These are phyloP conservation scores for Macrophomina pseudophaseolina DNA, from an alignment of 2,329 filamentous ascomycete species.

Conservation along the genomic window DNA sequence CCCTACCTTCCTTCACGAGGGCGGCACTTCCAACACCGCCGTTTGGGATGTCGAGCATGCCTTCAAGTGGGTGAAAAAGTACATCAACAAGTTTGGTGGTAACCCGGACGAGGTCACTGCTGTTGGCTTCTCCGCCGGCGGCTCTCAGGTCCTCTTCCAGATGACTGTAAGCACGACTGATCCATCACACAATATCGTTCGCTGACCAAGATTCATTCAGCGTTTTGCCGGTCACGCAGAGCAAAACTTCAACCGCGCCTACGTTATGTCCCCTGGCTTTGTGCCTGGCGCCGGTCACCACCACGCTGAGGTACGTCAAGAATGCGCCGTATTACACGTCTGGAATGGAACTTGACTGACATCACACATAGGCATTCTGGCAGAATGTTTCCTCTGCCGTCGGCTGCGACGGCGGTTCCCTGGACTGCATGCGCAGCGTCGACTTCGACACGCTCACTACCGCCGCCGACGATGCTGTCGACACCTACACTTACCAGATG, in stretches of 20 bases:
- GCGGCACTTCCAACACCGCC: conserved; percentile 52
- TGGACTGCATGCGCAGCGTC: conserved; percentile 40
- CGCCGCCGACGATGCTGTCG: conserved; percentile 34
- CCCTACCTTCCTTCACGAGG: conserved; percentile 48
- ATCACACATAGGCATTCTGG: conserved; percentile 33
- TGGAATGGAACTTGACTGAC: background rate
- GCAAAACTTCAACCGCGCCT: conserved; percentile 40
- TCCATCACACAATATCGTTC: background rate
- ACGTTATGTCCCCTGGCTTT: conserved; percentile 37
- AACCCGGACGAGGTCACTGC: conserved; percentile 54
- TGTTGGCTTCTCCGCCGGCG: conserved; percentile 44
- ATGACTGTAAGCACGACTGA: conserved; percentile 32
- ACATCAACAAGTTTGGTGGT: conserved; percentile 55
- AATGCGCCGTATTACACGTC: background rate
- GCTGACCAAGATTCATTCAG: conserved; percentile 24
- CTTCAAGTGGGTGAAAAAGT: conserved; percentile 56
- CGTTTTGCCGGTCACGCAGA: conserved; percentile 40
- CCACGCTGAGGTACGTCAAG: conserved; percentile 33
- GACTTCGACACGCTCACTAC: conserved; percentile 38
- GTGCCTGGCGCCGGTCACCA: conserved; percentile 46
- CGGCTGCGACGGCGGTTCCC: conserved; percentile 37
- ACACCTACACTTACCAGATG: conserved; percentile 41
- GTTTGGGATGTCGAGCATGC: conserved; percentile 48
- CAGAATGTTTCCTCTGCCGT: conserved; percentile 41
- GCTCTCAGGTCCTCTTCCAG: conserved; percentile 34